phyloP scores from a whole-genome alignment of 75 land plant genomes.

The Pinus tabuliformis region DNA sequence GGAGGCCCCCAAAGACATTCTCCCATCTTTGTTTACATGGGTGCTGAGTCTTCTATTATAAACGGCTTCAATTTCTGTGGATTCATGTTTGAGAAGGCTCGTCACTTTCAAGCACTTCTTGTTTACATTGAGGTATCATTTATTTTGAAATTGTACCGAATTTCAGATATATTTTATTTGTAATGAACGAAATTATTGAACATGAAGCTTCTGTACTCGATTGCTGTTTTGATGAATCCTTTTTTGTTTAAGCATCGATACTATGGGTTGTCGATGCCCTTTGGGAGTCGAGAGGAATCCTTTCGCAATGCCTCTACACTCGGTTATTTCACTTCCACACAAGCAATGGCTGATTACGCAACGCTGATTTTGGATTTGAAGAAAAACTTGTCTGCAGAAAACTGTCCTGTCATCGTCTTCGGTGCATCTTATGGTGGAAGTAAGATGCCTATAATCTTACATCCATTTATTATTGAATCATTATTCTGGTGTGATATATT shows the following conservation, averaged over 20 bases:
- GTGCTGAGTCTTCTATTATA: constrained; percentile 37
- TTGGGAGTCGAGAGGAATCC: constrained; percentile 12
- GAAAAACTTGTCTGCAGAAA: constrained; percentile 29
- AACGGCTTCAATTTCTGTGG: constrained; percentile 19
- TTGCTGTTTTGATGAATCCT: not conserved
- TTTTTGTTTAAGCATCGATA: constrained; percentile 32
- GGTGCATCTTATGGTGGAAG: constrained; percentile 54
- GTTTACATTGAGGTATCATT: constrained; percentile 18
- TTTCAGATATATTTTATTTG: too few relatives aligned
- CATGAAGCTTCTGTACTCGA: not conserved
- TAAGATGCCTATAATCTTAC: not conserved
- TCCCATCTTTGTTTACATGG: constrained; percentile 59
- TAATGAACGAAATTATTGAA: too few relatives aligned
- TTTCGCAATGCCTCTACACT: constrained; percentile 21
- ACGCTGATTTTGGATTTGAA: constrained; percentile 25
- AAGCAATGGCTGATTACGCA: constrained; percentile 43
- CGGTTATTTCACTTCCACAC: constrained; percentile 15
- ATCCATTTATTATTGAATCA: too few relatives aligned
- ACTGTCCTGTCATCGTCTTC: constrained; percentile 33
- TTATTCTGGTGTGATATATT: too few relatives aligned
- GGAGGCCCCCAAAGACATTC: constrained; percentile 29
- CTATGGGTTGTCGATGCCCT: constrained; percentile 42
- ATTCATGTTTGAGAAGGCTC: constrained; percentile 44
- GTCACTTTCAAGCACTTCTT: constrained; percentile 41
- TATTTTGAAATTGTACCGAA: too few relatives aligned